Evolutionary conservation across 163 green algal species (phyloP).

Genomic region (Trebouxiophyceae sp.): DNA sequence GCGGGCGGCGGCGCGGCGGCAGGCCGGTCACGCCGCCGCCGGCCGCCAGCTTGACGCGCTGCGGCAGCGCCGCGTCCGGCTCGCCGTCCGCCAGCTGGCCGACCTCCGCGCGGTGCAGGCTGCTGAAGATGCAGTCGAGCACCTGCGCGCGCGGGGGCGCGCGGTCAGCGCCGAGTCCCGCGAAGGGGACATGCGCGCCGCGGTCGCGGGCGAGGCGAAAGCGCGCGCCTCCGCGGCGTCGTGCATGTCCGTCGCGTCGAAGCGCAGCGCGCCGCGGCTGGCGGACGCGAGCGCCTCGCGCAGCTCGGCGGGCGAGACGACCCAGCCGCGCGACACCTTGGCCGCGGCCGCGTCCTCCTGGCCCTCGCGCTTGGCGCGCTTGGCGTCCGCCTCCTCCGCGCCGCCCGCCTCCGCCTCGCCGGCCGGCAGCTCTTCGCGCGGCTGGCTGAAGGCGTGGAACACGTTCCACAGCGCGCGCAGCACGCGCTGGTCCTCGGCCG

Average conservation of each 20-base stretch:
- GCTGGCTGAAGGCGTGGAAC: slow-evolving; percentile 26
- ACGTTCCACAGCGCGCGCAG: slow-evolving; percentile 35
- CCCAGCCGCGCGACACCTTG: slow-evolving; percentile 10
- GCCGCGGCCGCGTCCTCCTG: not conserved
- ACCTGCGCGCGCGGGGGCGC: slow-evolving; percentile 31
- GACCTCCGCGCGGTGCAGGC: slow-evolving; percentile 47
- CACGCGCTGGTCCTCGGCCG: slow-evolving; percentile 28
- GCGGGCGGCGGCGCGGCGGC: not conserved
- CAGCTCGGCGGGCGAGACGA: slow-evolving; percentile 47
- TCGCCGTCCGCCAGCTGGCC: slow-evolving; percentile 5
- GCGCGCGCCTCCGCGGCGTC: slow-evolving; percentile 61
- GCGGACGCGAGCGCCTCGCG: slow-evolving; percentile 58
- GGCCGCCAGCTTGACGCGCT: slow-evolving; percentile 14
- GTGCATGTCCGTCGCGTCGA: slow-evolving; percentile 74
- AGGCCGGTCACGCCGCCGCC: not conserved
- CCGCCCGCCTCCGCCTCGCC: not conserved
- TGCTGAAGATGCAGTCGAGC: slow-evolving; percentile 53
- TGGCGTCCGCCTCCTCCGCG: not conserved
- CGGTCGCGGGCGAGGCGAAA: not conserved
- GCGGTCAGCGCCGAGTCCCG: not conserved
- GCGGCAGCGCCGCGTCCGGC: slow-evolving; percentile 40
- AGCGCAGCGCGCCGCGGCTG: slow-evolving; percentile 27
- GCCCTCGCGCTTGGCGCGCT: slow-evolving; percentile 6
- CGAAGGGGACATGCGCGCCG: not conserved
- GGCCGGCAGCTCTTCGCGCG: not conserved